Evolutionary conservation across 2,329 filamentous ascomycete species (phyloP).

Genomic region (Septoria petroselini): DNA sequence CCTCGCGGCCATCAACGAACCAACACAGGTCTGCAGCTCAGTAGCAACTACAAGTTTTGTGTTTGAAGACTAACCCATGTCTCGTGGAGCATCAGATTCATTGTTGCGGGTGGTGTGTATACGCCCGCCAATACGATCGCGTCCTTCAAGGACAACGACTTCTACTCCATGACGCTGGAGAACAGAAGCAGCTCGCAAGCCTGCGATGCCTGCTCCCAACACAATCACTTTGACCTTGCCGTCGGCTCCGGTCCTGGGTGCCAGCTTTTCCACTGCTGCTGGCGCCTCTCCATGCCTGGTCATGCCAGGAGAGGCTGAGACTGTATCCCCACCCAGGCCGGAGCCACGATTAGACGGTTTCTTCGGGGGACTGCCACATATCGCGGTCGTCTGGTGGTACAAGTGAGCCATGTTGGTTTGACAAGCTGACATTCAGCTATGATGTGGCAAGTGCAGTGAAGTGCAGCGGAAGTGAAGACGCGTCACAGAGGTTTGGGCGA

Average conservation of each 20-base stretch:
- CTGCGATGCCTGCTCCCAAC: slow-evolving; percentile 40
- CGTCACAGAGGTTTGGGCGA: background rate
- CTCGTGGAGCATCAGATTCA: slow-evolving; percentile 31
- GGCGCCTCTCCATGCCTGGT: slow-evolving; percentile 26
- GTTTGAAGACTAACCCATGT: slow-evolving; percentile 30
- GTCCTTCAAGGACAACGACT: slow-evolving; percentile 39
- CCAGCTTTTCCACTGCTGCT: slow-evolving; percentile 15
- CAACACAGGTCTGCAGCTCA: slow-evolving; percentile 33
- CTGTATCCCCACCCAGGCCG: slow-evolving; percentile 25
- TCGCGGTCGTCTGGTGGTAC: slow-evolving; percentile 24
- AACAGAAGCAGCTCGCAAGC: slow-evolving; percentile 39
- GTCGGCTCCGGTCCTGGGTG: slow-evolving; percentile 23
- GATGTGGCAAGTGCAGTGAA: background rate
- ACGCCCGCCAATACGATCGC: slow-evolving; percentile 39
- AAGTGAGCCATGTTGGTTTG: slow-evolving; percentile 27
- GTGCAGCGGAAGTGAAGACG: background rate
- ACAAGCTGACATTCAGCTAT: slow-evolving; percentile 29
- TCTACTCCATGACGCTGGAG: slow-evolving; percentile 38
- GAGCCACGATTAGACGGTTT: slow-evolving; percentile 30
- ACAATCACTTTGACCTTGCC: slow-evolving; percentile 34
- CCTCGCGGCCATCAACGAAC: slow-evolving; percentile 29
- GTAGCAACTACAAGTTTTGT: slow-evolving; percentile 31
- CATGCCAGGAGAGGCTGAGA: slow-evolving; percentile 24
- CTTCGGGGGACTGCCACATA: slow-evolving; percentile 24
- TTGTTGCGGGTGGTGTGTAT: slow-evolving; percentile 42